Evolutionary conservation across 352 stramenopile species (phyloP).

Genomic region (Phytopythium montanum): DNA sequence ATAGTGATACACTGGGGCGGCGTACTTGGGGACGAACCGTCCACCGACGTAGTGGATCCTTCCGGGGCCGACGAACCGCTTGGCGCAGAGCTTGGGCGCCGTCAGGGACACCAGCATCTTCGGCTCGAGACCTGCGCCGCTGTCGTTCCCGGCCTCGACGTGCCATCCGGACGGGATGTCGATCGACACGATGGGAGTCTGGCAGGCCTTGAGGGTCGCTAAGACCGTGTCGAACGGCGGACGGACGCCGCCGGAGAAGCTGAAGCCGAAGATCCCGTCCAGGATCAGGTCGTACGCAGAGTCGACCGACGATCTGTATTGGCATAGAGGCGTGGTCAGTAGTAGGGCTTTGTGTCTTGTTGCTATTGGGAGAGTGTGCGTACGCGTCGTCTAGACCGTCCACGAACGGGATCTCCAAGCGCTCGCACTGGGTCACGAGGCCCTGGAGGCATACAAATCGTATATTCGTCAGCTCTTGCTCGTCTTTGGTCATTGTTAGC

Average conservation of each 20-base stretch:
- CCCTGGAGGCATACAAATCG: slow-evolving; percentile 21
- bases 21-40: slow-evolving; percentile 91
- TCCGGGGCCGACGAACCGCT: slow-evolving; percentile 77
- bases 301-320: slow-evolving; percentile 41
- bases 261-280: slow-evolving; percentile 99
- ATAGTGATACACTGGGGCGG: neutral
- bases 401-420: slow-evolving; percentile 80
- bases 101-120: slow-evolving; percentile 97
- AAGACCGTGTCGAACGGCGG: slow-evolving; percentile 92
- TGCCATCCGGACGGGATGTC: slow-evolving; percentile 99
- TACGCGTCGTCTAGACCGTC: slow-evolving; percentile 43
- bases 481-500: no score
- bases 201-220: slow-evolving; percentile 43
- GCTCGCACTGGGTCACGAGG: slow-evolving; percentile 71
- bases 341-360: neutral
- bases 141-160: slow-evolving; percentile 89
- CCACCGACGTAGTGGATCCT: slow-evolving; percentile 95
- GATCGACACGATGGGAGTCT: slow-evolving; percentile 92
- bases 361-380: no score
- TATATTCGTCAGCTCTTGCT: neutral
- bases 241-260: slow-evolving; percentile 87
- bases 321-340: neutral
- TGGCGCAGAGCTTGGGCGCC: slow-evolving; percentile 93
- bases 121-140: slow-evolving; percentile 77
- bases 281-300: slow-evolving; percentile 90